Base-by-base conservation (phyloP, 805 yeast genomes). In the Debaryomyces castellii region DNA sequence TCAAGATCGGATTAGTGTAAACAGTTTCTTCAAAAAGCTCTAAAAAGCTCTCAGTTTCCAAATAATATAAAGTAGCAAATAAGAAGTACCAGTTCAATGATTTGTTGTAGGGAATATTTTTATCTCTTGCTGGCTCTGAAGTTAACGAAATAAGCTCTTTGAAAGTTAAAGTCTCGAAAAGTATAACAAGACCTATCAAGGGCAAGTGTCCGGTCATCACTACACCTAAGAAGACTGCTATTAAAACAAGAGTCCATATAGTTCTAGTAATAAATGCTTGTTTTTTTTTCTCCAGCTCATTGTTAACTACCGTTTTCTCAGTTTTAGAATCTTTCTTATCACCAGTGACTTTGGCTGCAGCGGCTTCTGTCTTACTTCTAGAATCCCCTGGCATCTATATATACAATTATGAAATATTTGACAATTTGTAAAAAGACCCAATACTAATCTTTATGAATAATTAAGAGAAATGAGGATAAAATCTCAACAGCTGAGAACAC, bases 181-280 rank as follows among this genome's bases (percentile, higher is more conserved):
- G 57, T 35, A 87, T 71, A 40, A 92, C 89, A 47, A 88, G 71
- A 5, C 79, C 63, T 47, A 91, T 87, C 43, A 90, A 79, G 74
- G 90, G 83, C 44, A 87, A 70, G 61, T 91, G 98, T 35, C 99
- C 99, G 8, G 91, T 80, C 23, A 87, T 83, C 40, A 91, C 70
- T 21, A 87, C 75, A 32, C 77, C 67, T 49, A 89, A 81, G 65
- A 90, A 86, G 5, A 81, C 82, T 14, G 74, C 66, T 49, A 94
- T 85, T 97, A 94, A 91, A 14, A 94, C 89, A 56, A 94, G 66
- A 0, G 97, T 87, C 98, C 98, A 94, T 40, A 87, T 73, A 3
- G 98, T 85, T 54, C 99, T 81, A 21, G 90, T 88, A 39, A 90
- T 63, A 59, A 94, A 90, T 36, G 91, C 86, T 67, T 84, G 91